Percentiles rank a stretch among this genome's conserved stretches.
Evolutionary conservation across 257 asterid genomes (phyloP).

Genomic region (Eucommia ulmoides): DNA sequence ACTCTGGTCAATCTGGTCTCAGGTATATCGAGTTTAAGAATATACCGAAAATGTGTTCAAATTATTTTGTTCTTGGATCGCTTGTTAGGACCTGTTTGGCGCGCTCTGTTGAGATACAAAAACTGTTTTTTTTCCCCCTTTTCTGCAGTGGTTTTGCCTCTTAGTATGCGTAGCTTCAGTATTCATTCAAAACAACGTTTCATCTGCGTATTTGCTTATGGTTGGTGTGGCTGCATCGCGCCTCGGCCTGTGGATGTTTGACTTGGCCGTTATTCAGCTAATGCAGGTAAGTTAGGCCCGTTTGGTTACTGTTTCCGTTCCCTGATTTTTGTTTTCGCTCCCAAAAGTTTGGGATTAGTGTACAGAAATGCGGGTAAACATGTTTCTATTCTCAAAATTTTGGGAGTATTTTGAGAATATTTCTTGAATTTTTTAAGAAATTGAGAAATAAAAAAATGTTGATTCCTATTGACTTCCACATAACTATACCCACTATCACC

Average conservation of each 20-base stretch:
- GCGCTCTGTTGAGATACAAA: neutral
- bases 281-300: constrained; percentile 65
- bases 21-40: constrained; percentile 32
- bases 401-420: too few relatives aligned
- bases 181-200: constrained; percentile 25
- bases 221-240: constrained; percentile 82
- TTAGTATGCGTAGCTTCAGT: constrained; percentile 59
- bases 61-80: too few relatives aligned
- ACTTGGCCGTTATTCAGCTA: constrained; percentile 77
- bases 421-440: too few relatives aligned
- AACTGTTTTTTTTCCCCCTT: neutral
- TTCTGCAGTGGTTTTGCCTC: constrained; percentile 71
- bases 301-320: too few relatives aligned
- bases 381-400: too few relatives aligned
- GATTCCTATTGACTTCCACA: too few relatives aligned
- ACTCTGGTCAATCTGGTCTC: constrained; percentile 92
- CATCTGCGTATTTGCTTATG: constrained; percentile 60
- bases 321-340: too few relatives aligned
- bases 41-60: neutral
- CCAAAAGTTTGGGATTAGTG: too few relatives aligned
- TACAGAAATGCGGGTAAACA: too few relatives aligned
- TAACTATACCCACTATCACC: too few relatives aligned
- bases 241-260: constrained; percentile 95
- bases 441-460: too few relatives aligned
- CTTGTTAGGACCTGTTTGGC: too few relatives aligned